Percentiles rank a stretch among this genome's conserved stretches.
Evolutionary conservation across 768 basidiomycete genomes (phyloP).

Genomic region (Termitomyces heimii): DNA sequence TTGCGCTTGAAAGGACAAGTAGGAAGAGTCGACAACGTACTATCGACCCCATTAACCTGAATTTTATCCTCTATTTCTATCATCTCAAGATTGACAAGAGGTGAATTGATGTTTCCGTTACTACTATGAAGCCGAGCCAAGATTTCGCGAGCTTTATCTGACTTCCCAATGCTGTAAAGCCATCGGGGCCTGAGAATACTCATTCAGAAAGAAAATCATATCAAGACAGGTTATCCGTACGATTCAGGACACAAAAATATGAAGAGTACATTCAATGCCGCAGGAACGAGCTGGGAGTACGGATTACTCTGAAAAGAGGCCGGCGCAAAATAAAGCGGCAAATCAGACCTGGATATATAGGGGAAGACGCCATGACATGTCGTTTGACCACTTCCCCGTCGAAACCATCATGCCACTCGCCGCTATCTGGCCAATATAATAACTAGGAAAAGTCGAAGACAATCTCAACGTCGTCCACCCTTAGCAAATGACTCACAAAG

Average conservation of each 20-base stretch:
- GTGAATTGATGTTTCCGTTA: slow-evolving; percentile 39
- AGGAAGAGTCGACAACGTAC: slow-evolving; percentile 24
- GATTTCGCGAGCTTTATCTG: slow-evolving; percentile 34
- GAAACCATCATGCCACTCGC: slow-evolving; percentile 53
- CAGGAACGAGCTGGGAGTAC: slow-evolving; percentile 31
- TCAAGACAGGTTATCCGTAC: slow-evolving; percentile 18
- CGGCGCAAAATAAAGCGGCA: neutral
- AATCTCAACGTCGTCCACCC: neutral
- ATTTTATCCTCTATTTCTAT: slow-evolving; percentile 49
- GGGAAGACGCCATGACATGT: slow-evolving; percentile 45
- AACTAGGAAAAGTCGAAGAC: slow-evolving; percentile 21
- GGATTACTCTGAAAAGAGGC: neutral
- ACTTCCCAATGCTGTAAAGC: slow-evolving; percentile 43
- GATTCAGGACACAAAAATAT: slow-evolving; percentile 47
- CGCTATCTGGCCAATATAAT: slow-evolving; percentile 48
- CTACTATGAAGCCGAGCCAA: slow-evolving; percentile 45
- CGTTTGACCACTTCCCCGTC: slow-evolving; percentile 33
- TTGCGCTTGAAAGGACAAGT: neutral
- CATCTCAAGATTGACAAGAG: slow-evolving; percentile 46
- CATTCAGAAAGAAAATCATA: neutral
- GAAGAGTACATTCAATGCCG: slow-evolving; percentile 39
- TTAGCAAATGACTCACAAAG: slow-evolving; percentile 29
- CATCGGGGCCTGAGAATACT: slow-evolving; percentile 37
- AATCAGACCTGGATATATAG: slow-evolving; percentile 38
- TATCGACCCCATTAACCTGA: slow-evolving; percentile 37